A percentile compares a stretch with the other conserved stretches of the same genome.
phyloP scores from a whole-genome alignment of 306 rosid genomes.

The Rubus parviflorus region DNA sequence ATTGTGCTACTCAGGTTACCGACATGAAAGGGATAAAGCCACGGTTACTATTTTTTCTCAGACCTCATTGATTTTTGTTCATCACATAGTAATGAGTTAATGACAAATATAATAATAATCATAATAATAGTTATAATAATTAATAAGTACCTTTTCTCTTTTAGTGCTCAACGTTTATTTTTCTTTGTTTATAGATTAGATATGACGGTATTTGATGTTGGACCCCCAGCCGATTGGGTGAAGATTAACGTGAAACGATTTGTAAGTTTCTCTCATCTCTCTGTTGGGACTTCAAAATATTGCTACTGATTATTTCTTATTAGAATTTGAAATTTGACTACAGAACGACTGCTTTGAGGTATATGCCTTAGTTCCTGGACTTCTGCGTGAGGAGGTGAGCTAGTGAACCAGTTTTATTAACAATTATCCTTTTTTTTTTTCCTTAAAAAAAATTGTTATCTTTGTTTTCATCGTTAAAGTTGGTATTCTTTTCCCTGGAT shows the following conservation, averaged over 20 bases:
- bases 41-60: constrained; percentile 42
- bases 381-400: constrained; percentile 73
- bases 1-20: constrained; percentile 51
- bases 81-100: not conserved
- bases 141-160: not conserved
- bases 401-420: not conserved
- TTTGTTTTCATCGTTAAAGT: not conserved
- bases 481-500: not conserved
- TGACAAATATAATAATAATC: not conserved
- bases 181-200: constrained; percentile 45
- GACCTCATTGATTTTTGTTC: not conserved
- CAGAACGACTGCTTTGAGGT: constrained; percentile 76
- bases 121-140: not conserved
- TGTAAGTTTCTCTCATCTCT: constrained; percentile 38
- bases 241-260: constrained; percentile 73
- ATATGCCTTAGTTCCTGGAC: constrained; percentile 78
- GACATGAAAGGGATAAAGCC: constrained; percentile 59
- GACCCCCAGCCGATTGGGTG: constrained; percentile 83
- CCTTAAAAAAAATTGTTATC: not conserved
- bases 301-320: not conserved
- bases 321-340: not conserved
- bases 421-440: not conserved
- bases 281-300: not conserved
- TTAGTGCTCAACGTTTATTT: not conserved
- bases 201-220: constrained; percentile 55